These are phyloP conservation scores for Phaffomyces opuntiae DNA, from an alignment of 805 yeast species.

Conservation along the genomic window DNA sequence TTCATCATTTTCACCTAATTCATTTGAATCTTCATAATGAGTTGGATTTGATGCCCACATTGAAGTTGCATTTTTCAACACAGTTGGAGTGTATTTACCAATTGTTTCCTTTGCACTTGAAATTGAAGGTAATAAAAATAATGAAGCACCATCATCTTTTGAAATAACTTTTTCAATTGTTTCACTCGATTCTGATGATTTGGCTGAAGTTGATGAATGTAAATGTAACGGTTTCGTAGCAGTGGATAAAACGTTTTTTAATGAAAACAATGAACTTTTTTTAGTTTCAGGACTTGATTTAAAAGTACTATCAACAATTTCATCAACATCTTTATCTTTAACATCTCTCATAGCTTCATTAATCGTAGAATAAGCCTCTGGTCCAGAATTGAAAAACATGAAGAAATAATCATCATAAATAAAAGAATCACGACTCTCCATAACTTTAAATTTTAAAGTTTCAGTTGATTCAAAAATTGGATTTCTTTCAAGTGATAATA, in stretches of 20 bases:
- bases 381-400: slow-evolving; percentile 53
- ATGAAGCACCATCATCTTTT: neutral
- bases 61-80: slow-evolving; percentile 20
- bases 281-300: neutral
- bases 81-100: slow-evolving; percentile 10
- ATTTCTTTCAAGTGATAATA: slow-evolving; percentile 54
- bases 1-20: slow-evolving; percentile 40
- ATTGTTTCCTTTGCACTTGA: slow-evolving; percentile 6
- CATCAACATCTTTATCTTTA: neutral
- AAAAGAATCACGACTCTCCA: slow-evolving; percentile 45
- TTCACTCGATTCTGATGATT: neutral
- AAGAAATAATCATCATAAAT: slow-evolving; percentile 66
- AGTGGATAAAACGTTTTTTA: too few species aligned
- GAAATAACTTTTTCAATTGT: neutral
- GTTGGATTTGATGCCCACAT: slow-evolving; percentile 57
- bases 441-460: slow-evolving; percentile 52
- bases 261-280: neutral
- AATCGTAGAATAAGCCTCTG: slow-evolving; percentile 34
- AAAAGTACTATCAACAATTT: slow-evolving; percentile 9
- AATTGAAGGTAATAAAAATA: neutral
- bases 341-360: slow-evolving; percentile 30
- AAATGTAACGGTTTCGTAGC: too few species aligned
- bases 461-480: slow-evolving; percentile 49
- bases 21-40: slow-evolving; percentile 48
- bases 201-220: neutral